A percentile compares a stretch with the other conserved stretches of the same genome.
Evolutionary conservation across 495 filamentous ascomycete genomes (phyloP).

Genomic region (Penicillium longicatenatum): DNA sequence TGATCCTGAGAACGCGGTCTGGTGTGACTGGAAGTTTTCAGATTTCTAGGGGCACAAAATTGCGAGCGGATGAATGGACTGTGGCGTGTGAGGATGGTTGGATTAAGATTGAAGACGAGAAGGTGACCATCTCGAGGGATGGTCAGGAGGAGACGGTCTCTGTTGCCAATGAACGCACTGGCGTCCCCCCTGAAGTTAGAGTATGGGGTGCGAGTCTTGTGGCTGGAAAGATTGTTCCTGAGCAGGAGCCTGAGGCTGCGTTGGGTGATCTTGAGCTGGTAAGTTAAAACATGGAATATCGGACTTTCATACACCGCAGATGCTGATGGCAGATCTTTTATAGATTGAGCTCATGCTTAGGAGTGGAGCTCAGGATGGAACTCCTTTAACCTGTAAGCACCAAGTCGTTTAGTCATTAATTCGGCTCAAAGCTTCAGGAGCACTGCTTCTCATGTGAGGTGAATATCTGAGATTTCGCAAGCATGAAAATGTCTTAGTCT

Average conservation of each 20-base stretch:
- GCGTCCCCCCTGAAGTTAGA: constrained; percentile 61
- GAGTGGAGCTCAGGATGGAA: constrained; percentile 10
- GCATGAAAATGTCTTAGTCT: too few species aligned
- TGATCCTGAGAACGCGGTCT: constrained; percentile 53
- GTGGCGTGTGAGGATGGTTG: constrained; percentile 47
- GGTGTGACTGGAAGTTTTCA: constrained; percentile 59
- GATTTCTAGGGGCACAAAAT: constrained; percentile 61
- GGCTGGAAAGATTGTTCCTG: constrained; percentile 48
- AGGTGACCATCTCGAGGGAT: constrained; percentile 40
- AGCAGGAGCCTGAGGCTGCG: constrained; percentile 61
- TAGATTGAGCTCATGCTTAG: constrained; percentile 27
- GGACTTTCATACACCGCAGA: background rate
- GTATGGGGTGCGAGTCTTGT: constrained; percentile 60
- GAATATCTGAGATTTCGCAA: too few species aligned
- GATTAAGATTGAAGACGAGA: constrained; percentile 47
- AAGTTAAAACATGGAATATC: background rate
- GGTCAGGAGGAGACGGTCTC: constrained; percentile 39
- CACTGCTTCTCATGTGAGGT: too few species aligned
- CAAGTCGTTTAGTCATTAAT: background rate
- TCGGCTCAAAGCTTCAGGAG: too few species aligned
- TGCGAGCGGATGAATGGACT: constrained; percentile 51
- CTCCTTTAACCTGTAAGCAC: background rate
- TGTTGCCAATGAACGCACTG: constrained; percentile 48
- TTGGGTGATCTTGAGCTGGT: constrained; percentile 63
- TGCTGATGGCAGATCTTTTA: background rate